Percentiles rank a stretch among this genome's conserved stretches.
These are phyloP conservation scores for Grammothele lineata DNA, from an alignment of 768 basidiomycete species.

Conservation along the genomic window DNA sequence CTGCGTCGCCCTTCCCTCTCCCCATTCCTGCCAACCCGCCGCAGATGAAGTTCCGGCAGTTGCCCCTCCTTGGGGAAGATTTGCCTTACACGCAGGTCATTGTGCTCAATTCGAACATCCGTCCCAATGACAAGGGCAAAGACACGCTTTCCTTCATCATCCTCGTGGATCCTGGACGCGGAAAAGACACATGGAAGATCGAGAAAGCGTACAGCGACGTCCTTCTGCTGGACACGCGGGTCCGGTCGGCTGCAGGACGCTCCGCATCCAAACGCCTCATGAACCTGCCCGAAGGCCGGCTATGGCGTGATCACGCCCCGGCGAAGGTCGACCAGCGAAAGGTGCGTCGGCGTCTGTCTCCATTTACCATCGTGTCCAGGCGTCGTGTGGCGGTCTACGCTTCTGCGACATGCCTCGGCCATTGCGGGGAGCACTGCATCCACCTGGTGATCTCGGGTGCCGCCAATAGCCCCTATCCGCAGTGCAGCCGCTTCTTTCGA, in stretches of 20 bases:
- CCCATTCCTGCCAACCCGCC: slow-evolving; percentile 25
- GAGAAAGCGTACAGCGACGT: slow-evolving; percentile 96
- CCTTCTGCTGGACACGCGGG: slow-evolving; percentile 75
- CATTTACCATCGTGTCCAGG: background rate
- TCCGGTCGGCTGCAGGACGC: slow-evolving; percentile 56
- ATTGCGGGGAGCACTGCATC: too few relatives aligned
- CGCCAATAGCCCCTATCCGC: too few relatives aligned
- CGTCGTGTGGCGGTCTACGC: background rate
- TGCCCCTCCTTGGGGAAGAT: slow-evolving; percentile 66
- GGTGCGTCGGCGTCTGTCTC: slow-evolving; percentile 40
- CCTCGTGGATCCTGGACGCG: slow-evolving; percentile 62
- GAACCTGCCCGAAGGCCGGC: slow-evolving; percentile 81
- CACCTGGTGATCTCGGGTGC: too few relatives aligned
- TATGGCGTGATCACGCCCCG: slow-evolving; percentile 97
- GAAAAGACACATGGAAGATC: slow-evolving; percentile 75
- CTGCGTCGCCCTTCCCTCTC: slow-evolving; percentile 22
- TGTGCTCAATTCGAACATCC: slow-evolving; percentile 80
- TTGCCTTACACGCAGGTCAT: slow-evolving; percentile 65
- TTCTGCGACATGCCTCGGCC: too few relatives aligned
- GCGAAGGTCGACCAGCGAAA: slow-evolving; percentile 96
- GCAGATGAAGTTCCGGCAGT: slow-evolving; percentile 55
- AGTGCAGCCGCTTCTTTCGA: too few relatives aligned
- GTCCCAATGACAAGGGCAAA: slow-evolving; percentile 85
- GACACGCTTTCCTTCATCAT: slow-evolving; percentile 91
- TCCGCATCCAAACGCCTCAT: slow-evolving; percentile 75